Evolutionary conservation across 2,329 filamentous ascomycete genomes (phyloP).

Genomic region (Zymoseptoria passerinii): DNA sequence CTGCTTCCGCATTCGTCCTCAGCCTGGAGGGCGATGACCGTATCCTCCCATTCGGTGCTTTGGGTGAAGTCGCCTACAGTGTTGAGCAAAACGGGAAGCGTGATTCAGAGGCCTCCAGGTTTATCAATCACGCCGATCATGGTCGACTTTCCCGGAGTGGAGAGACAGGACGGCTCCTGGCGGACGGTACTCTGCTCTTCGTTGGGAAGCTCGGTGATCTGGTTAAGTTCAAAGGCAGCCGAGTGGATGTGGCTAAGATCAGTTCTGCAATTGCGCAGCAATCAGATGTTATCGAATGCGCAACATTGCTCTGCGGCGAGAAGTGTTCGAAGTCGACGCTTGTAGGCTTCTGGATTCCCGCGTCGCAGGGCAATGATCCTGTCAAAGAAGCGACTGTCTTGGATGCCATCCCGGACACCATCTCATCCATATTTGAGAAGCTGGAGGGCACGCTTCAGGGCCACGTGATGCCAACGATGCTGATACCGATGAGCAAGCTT

Average conservation of each 20-base stretch:
- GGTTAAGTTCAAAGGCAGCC: slow-evolving; percentile 71
- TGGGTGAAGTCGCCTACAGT: slow-evolving; percentile 81
- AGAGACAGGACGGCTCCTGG: slow-evolving; percentile 70
- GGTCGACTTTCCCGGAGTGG: slow-evolving; percentile 76
- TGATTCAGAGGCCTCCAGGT: slow-evolving; percentile 55
- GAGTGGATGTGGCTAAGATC: slow-evolving; percentile 72
- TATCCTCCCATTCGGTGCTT: slow-evolving; percentile 58
- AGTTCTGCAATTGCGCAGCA: slow-evolving; percentile 52
- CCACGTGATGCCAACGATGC: slow-evolving; percentile 72
- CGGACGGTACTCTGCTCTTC: slow-evolving; percentile 67
- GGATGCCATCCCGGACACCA: background rate
- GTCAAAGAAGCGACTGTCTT: slow-evolving; percentile 1
- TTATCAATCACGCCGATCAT: slow-evolving; percentile 58
- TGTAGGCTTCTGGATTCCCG: slow-evolving; percentile 61
- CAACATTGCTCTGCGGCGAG: slow-evolving; percentile 50
- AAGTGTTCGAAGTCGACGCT: slow-evolving; percentile 45
- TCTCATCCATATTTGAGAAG: slow-evolving; percentile 43
- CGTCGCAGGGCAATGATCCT: background rate
- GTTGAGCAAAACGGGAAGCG: slow-evolving; percentile 68
- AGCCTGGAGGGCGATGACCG: slow-evolving; percentile 37
- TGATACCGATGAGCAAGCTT: slow-evolving; percentile 61
- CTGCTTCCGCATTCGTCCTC: slow-evolving; percentile 55
- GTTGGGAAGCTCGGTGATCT: slow-evolving; percentile 68
- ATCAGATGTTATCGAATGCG: slow-evolving; percentile 49
- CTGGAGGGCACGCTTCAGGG: slow-evolving; percentile 52